A percentile compares a stretch with the other conserved stretches of the same genome.
These are phyloP conservation scores for Cercophora scortea DNA, from an alignment of 495 filamentous ascomycete genomes.

Conservation along the genomic window DNA sequence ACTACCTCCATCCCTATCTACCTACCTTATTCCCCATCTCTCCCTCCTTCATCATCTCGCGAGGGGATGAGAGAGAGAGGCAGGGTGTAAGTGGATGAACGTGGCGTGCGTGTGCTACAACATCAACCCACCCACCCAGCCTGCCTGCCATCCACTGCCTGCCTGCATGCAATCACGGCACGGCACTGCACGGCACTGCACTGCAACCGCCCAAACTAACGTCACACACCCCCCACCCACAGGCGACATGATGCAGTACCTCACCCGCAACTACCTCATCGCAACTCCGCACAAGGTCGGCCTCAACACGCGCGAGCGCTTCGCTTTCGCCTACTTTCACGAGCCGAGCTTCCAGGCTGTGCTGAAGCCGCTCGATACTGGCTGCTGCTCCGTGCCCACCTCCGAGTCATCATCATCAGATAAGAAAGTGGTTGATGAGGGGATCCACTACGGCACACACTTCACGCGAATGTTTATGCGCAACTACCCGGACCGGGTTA, in stretches of 20 bases:
- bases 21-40: too few species aligned
- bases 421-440: slow-evolving; percentile 3
- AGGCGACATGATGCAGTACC: slow-evolving; percentile 43
- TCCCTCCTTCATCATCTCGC: too few species aligned
- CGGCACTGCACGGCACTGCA: too few species aligned
- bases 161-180: too few species aligned
- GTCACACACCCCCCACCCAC: background rate
- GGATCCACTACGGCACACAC: slow-evolving; percentile 40
- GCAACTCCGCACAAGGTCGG: slow-evolving; percentile 41
- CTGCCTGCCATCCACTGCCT: background rate
- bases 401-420: background rate
- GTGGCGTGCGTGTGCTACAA: too few species aligned
- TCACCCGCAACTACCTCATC: slow-evolving; percentile 30
- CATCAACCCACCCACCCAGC: background rate
- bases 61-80: background rate
- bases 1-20: too few species aligned
- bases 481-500: slow-evolving; percentile 39
- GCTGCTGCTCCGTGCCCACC: slow-evolving; percentile 6
- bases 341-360: slow-evolving; percentile 39
- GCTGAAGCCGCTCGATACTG: slow-evolving; percentile 25
- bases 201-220: too few species aligned
- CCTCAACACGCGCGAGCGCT: slow-evolving; percentile 35
- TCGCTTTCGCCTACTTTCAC: slow-evolving; percentile 38
- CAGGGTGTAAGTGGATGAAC: too few species aligned
- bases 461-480: slow-evolving; percentile 44